Base-by-base conservation (phyloP, 345 rosid genomes). In the Luvunga scandens region DNA sequence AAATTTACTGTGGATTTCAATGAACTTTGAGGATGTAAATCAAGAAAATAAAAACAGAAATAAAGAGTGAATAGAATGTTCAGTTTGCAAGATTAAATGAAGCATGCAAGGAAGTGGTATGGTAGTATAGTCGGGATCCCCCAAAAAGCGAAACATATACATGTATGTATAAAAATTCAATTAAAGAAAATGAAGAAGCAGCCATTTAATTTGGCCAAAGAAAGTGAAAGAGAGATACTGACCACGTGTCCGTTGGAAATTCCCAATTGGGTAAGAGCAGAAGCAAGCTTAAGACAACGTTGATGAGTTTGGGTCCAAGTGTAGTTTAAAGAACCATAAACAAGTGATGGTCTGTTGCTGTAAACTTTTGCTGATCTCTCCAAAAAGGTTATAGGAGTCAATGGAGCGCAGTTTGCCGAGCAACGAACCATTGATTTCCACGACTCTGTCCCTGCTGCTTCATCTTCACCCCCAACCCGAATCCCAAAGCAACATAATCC, bases 361-460 rank as follows among this genome's bases (percentile, higher is more conserved):
- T 90, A 90, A 31, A 88, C 96, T 64, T 81, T 87, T 0, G 94
- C 93, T 14, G 98, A 81, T 63, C 98, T 71, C 71, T 94, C 96
- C 82, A 92, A 71, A 81, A 94, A 94, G 73, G 79, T 90, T 42
- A 92, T 83, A 33, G 98, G 98, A 4, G 98, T 84, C 77, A 92
- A 71, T 69, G 93, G 92, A 3, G 79, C 80, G 68, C 82, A 73
- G 77, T 94, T 94, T 12, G 94, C 97, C 0, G 91, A 71, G 76
- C 90, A 91, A 24, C 86, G 91, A 61, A 88, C 78, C 89, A 84
- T 86, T 1, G 89, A 72, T 74, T 81, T 88, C 96, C 90, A 82
- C 72, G 91, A 84, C 25, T 83, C 85, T 14, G 50, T 12, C 50
- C 3, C 50, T 45, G 50, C 18, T 13, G 82, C 83, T 36, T 82